Evolutionary conservation across 345 rosid genomes (phyloP), one percentile per base, ranked within the genome.

Genomic region (Clausena lansium): DNA sequence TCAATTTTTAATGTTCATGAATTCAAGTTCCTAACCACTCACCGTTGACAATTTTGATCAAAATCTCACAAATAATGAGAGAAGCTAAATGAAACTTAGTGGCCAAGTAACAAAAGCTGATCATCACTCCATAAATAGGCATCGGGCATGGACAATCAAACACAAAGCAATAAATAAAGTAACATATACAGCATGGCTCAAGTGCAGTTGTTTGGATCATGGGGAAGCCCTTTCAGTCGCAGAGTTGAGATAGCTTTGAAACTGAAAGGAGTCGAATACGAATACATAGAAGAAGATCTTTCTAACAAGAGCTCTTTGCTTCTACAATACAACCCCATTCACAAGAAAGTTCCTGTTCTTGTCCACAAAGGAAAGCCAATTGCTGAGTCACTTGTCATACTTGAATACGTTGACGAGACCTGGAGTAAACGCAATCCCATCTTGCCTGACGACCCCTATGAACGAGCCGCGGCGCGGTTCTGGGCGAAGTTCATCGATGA

Each of bases 401-500:
- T 88, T 28, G 87, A 90, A 77, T 90, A 88, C 82, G 85, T 88
- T 20, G 89, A 87, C 47, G 89, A 90, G 47, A 83, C 86, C 4
- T 90, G 91, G 91, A 45, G 13, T 14, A 83, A 79, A 57, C n/a
- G 77, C 45, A 68, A 71, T 75, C 78, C 81, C 11, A 69, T 88
- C 38, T 82, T 90, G 81, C 92, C 91, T 7, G 75, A 65, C 8
- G 83, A 87, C 78, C 88, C 92, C n/a, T 75, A 77, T 32, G 88
- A 87, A 19, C 80, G 84, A 55, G 90, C 92, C 73, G 38, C 59
- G 66, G 91, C 84, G 4, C 91, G 87, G 24, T 87, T 90, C 82
- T 90, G 92, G 92, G 86, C 86, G 14, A 86, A 81, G 80, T 85
- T 82, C 85, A 64, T 85, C 28, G 90, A 90, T 52, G 90, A 85